These are phyloP conservation scores for Phlegmacium glaucopus DNA, from an alignment of 768 basidiomycete species.

Conservation along the genomic window DNA sequence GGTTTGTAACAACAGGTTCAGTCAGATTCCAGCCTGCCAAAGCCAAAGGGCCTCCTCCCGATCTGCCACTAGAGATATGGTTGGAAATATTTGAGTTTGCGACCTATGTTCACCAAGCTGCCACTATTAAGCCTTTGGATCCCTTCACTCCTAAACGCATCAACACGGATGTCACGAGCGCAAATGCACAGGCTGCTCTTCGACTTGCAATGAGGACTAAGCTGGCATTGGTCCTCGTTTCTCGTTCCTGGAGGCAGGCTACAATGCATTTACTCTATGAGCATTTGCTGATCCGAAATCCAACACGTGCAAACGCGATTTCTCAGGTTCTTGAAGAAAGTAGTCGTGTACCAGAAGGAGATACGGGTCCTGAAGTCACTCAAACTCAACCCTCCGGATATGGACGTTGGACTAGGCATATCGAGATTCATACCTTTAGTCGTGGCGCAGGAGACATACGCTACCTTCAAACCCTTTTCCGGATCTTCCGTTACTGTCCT, in stretches of 20 bases:
- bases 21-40: conserved; percentile 9
- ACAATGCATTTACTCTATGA: conserved; percentile 42
- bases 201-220: conserved; percentile 41
- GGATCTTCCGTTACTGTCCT: conserved; percentile 42
- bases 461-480: conserved; percentile 41
- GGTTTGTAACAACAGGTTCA: conserved; percentile 16
- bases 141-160: conserved; percentile 40
- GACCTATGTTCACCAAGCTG: conserved; percentile 42
- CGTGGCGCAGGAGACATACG: conserved; percentile 33
- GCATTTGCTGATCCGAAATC: conserved; percentile 44
- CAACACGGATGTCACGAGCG: conserved; percentile 41
- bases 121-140: conserved; percentile 41
- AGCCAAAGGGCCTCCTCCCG: conserved; percentile 21
- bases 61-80: conserved; percentile 50
- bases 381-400: conserved; percentile 18
- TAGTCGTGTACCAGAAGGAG: conserved; percentile 5
- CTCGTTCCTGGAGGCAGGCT: conserved; percentile 42
- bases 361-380: neutral
- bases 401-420: conserved; percentile 45
- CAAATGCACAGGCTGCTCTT: conserved; percentile 39
- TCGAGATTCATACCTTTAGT: conserved; percentile 45
- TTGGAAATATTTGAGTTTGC: conserved; percentile 56
- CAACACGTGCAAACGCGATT: conserved; percentile 35
- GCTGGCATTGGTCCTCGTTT: conserved; percentile 45
- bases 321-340: conserved; percentile 32